Base-by-base conservation (phyloP, 306 rosid species). In the Inga oerstediana region DNA sequence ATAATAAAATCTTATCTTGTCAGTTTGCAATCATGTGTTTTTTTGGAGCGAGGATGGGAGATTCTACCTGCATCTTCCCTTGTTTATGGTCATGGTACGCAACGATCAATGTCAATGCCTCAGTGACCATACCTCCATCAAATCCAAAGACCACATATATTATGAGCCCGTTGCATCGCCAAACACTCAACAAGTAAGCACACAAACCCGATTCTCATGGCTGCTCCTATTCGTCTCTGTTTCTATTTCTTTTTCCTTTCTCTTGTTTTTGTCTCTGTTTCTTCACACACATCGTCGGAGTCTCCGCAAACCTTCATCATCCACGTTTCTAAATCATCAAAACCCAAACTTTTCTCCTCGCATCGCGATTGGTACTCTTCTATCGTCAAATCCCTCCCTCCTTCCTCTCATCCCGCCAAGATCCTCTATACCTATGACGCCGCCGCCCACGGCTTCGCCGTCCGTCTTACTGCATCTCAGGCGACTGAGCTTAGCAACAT, bases 361-460 rank as follows among this genome's bases (percentile, higher is more conserved):
- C 93, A 91, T 80, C 86, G 71, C 15, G 80, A 87, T 84, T 90
- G 97, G 95, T 91, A 93, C 85, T 8, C 84, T 80, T 91, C 98
- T 82, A 87, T 96, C 79, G 78, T 93, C 87, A 37, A 51, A 24
- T 84, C 97, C 52, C 97, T 96, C 80, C 93, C 96, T 30, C 78
- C 91, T 10, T 87, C 99, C 54, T 58, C 92, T 20, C 86, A 84
- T 83, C 84, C 91, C 13, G 6, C 92, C 17, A 80, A 83, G 76
- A 84, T 93, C 68, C 93, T 96, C 73, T 96, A 93, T 89, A 79
- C 92, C 48, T 96, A 96, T 79, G 71, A 86, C 14, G 37, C 78
- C 58, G 87, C 94, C 82, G 72, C 80, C 64, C 85, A 86, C 35
- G 99, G 98, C 61, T 96, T 96, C 91, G 91, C 97, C 45, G 94